These are phyloP conservation scores for Leccinum fuscescens DNA, from an alignment of 1,284 basidiomycete species.

Conservation along the genomic window DNA sequence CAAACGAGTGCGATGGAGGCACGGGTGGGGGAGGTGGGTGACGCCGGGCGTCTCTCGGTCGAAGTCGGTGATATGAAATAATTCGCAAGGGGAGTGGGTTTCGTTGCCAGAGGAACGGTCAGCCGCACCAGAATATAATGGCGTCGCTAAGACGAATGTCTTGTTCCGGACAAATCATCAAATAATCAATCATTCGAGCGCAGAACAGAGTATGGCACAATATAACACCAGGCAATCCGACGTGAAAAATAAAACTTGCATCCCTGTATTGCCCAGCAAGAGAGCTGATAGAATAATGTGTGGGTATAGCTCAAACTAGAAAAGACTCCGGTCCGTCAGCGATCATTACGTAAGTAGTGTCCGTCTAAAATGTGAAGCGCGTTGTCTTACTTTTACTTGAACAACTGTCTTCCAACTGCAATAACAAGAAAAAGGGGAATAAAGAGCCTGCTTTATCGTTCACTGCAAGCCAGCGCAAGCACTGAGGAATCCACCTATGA, in stretches of 20 bases:
- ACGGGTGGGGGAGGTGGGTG: conserved; percentile 9
- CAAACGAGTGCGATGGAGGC: conserved; percentile 25
- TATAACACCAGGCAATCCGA: conserved; percentile 16
- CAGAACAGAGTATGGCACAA: conserved; percentile 16
- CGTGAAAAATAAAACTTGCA: conserved; percentile 7
- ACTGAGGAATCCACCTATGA: conserved; percentile 21
- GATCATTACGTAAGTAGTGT: conserved; percentile 12
- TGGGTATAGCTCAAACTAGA: conserved; percentile 31
- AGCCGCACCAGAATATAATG: background rate
- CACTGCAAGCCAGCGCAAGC: conserved; percentile 8
- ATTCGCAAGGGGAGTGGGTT: background rate
- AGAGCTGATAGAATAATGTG: background rate
- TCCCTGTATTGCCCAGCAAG: background rate
- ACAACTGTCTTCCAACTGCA: background rate
- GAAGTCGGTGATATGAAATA: background rate
- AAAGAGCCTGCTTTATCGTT: conserved; percentile 13
- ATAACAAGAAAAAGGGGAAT: background rate
- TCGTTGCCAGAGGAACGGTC: conserved; percentile 14
- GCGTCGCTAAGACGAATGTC: conserved; percentile 3
- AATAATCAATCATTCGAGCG: background rate
- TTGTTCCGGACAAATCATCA: background rate
- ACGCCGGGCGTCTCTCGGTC: background rate
- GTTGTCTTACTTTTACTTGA: conserved; percentile 19
- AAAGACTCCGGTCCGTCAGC: conserved; percentile 22
- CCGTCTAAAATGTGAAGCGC: conserved; percentile 21